Percentiles rank a stretch among this genome's conserved stretches.
These are phyloP conservation scores for Teratosphaeria pseudoeucalypti DNA, from an alignment of 2,329 filamentous ascomycete species.

Conservation along the genomic window DNA sequence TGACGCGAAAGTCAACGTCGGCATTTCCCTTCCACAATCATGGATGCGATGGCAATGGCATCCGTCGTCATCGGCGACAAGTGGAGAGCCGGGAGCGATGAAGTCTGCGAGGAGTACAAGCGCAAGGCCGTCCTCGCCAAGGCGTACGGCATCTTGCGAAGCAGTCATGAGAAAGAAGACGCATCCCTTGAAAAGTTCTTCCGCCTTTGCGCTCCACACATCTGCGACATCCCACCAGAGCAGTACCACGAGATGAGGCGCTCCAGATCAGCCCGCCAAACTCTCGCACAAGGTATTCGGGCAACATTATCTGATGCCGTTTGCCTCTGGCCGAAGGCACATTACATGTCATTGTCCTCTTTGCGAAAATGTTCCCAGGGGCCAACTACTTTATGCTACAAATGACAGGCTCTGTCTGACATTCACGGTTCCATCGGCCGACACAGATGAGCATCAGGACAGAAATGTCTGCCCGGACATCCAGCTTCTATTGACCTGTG, in stretches of 20 bases:
- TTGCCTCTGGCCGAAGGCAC: background rate
- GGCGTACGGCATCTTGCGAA: slow-evolving; percentile 43
- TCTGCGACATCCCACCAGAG: slow-evolving; percentile 37
- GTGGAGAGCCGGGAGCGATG: background rate
- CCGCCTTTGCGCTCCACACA: slow-evolving; percentile 33
- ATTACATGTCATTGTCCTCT: background rate
- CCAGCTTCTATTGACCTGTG: background rate
- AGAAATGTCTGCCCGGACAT: too few relatives aligned
- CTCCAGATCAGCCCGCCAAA: slow-evolving; percentile 28
- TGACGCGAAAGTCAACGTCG: background rate
- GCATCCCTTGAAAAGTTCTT: slow-evolving; percentile 41
- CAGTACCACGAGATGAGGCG: slow-evolving; percentile 39
- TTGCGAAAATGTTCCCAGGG: background rate
- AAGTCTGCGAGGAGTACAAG: background rate
- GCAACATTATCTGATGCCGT: background rate
- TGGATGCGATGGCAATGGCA: background rate
- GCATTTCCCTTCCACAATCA: background rate
- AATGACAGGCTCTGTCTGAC: background rate
- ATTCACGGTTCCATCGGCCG: slow-evolving; percentile 2
- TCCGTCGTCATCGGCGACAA: background rate
- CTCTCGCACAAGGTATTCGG: background rate
- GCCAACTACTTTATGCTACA: background rate
- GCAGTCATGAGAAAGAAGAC: slow-evolving; percentile 37
- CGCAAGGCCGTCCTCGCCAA: slow-evolving; percentile 21
- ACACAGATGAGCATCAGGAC: too few relatives aligned